phyloP scores from a whole-genome alignment of 768 basidiomycete genomes.

The Myochromella boudieri region DNA sequence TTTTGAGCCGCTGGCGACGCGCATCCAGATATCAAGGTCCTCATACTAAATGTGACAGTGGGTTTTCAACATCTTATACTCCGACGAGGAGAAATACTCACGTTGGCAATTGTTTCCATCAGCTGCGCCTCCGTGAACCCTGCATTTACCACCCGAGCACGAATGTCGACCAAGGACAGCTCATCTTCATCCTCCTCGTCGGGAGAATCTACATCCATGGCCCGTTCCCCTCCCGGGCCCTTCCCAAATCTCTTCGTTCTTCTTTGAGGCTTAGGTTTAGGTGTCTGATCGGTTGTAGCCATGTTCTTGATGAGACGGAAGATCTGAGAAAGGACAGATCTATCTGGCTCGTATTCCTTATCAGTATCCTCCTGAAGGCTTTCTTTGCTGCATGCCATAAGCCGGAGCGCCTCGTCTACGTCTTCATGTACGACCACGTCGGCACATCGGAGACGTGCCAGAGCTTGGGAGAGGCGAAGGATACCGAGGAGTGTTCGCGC shows the following conservation, averaged over 20 bases:
- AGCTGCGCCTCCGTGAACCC: constrained; percentile 93
- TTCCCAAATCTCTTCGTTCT: constrained; percentile 58
- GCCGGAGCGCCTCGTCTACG: constrained; percentile 93
- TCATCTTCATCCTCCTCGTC: constrained; percentile 70
- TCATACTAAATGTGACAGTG: constrained; percentile 68
- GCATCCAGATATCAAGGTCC: constrained; percentile 73
- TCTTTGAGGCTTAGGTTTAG: constrained; percentile 33
- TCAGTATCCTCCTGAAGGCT: constrained; percentile 82
- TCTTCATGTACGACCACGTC: constrained; percentile 80
- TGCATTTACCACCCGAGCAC: constrained; percentile 78
- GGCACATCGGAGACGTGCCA: constrained; percentile 87
- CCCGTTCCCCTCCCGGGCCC: constrained; percentile 70
- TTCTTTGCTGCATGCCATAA: constrained; percentile 97
- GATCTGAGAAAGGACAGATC: constrained; percentile 79
- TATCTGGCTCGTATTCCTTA: constrained; percentile 67
- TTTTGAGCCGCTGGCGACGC: constrained; percentile 83
- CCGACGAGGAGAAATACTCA: constrained; percentile 33
- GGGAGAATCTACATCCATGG: constrained; percentile 68
- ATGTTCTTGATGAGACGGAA: constrained; percentile 91
- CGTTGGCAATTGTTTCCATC: constrained; percentile 80
- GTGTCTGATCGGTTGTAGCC: constrained; percentile 41
- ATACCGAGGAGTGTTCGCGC: constrained; percentile 94
- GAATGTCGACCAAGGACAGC: constrained; percentile 83
- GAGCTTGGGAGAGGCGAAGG: constrained; percentile 90
- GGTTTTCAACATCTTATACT: constrained; percentile 12